Conservation (phyloP, 2,329 filamentous ascomycete species). For the Ceratocystis destructans region DNA sequence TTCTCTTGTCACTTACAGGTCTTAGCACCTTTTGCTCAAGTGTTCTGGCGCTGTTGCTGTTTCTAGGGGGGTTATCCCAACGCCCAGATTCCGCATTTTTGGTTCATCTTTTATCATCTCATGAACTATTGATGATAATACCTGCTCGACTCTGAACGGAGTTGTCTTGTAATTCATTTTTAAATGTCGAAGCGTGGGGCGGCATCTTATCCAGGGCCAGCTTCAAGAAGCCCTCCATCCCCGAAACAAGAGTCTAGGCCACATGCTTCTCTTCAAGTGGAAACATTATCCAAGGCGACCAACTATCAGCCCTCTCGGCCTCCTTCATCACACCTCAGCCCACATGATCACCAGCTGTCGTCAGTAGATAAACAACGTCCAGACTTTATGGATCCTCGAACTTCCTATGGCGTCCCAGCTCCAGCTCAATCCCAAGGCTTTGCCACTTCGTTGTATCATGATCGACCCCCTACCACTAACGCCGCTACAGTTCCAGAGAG, state of each 20-base stretch:
- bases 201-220: background rate
- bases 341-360: background rate
- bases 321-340: background rate
- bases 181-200: slow-evolving; percentile 3
- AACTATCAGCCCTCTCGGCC: background rate
- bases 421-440: background rate
- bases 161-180: background rate
- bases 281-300: background rate
- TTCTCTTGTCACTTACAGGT: background rate
- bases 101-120: background rate
- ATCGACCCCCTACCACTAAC: background rate
- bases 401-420: background rate
- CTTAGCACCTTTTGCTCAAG: background rate
- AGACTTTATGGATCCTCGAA: background rate
- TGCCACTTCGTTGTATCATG: background rate
- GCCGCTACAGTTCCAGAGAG: background rate
- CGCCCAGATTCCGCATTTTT: background rate
- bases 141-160: background rate
- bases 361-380: background rate
- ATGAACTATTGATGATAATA: background rate
- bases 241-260: background rate
- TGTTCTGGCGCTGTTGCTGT: background rate
- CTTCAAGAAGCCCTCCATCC: background rate
- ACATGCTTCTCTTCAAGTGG: background rate
- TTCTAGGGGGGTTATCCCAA: background rate